Percentiles rank a stretch among this genome's conserved stretches.
These are phyloP conservation scores for Talaromyces islandicus DNA, from an alignment of 2,329 filamentous ascomycete species.

Conservation along the genomic window DNA sequence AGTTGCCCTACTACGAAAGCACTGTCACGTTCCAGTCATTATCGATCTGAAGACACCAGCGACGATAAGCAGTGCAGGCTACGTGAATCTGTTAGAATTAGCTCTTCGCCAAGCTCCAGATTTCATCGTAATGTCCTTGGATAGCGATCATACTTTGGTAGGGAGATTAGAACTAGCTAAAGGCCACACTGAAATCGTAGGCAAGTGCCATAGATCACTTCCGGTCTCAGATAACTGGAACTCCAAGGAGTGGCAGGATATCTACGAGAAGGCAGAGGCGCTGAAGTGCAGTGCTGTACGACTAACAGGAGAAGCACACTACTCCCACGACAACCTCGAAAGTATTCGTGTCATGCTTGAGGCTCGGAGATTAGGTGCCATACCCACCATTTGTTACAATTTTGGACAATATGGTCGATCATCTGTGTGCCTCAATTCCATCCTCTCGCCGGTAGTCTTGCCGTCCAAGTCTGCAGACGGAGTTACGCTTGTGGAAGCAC, in stretches of 20 bases:
- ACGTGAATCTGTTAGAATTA: constrained; percentile 5
- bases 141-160: neutral
- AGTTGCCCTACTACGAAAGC: constrained; percentile 4
- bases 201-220: neutral
- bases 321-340: constrained; percentile 1
- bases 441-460: constrained; percentile 57
- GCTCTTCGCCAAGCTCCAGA: constrained; percentile 6
- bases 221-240: constrained; percentile 5
- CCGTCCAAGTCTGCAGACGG: constrained; percentile 37
- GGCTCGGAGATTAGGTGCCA: constrained; percentile 52
- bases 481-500: constrained; percentile 59
- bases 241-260: neutral
- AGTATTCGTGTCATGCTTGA: constrained; percentile 42
- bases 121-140: constrained; percentile 4
- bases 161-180: constrained; percentile 3
- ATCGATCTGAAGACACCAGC: constrained; percentile 1
- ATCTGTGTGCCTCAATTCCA: constrained; percentile 61
- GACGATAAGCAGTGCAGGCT: neutral
- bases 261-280: constrained; percentile 3
- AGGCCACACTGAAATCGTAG: constrained; percentile 3
- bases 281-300: constrained; percentile 3
- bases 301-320: constrained; percentile 2
- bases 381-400: constrained; percentile 60
- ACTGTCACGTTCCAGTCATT: constrained; percentile 6
- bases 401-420: constrained; percentile 57